phyloP scores from a whole-genome alignment of 2,329 filamentous ascomycete species.

The Colletotrichum australisinense region DNA sequence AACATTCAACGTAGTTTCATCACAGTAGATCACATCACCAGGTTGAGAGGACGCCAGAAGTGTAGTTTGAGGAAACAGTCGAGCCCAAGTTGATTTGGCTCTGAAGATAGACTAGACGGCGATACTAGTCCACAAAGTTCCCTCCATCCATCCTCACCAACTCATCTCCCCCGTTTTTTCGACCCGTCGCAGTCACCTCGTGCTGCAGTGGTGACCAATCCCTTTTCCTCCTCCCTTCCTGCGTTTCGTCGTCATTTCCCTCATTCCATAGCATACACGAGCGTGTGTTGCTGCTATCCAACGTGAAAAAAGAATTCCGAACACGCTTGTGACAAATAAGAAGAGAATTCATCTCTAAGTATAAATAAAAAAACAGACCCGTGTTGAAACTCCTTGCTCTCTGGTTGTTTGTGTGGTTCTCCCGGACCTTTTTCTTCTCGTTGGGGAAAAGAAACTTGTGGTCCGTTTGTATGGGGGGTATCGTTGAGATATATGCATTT shows the following conservation, averaged over 20 bases:
- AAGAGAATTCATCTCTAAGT: slow-evolving; percentile 5
- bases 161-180: neutral
- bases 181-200: neutral
- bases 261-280: slow-evolving; percentile 13
- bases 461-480: slow-evolving; percentile 46
- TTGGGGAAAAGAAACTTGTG: slow-evolving; percentile 26
- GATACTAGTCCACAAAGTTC: neutral
- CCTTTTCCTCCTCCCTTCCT: neutral
- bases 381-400: slow-evolving; percentile 35
- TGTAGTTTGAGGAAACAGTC: neutral
- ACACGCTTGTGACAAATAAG: neutral
- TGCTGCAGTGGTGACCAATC: neutral
- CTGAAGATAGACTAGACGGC: slow-evolving; percentile 13
- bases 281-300: slow-evolving; percentile 7
- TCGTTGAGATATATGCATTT: slow-evolving; percentile 54
- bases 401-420: slow-evolving; percentile 10
- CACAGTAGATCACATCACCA: neutral
- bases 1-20: too few species aligned
- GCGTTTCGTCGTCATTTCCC: slow-evolving; percentile 9
- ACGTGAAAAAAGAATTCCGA: slow-evolving; percentile 8
- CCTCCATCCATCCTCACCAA: neutral
- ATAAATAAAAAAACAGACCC: slow-evolving; percentile 16
- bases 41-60: neutral
- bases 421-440: slow-evolving; percentile 20
- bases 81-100: slow-evolving; percentile 28